Base-by-base conservation (phyloP, 805 yeast species). In the Yarrowia sp. region DNA sequence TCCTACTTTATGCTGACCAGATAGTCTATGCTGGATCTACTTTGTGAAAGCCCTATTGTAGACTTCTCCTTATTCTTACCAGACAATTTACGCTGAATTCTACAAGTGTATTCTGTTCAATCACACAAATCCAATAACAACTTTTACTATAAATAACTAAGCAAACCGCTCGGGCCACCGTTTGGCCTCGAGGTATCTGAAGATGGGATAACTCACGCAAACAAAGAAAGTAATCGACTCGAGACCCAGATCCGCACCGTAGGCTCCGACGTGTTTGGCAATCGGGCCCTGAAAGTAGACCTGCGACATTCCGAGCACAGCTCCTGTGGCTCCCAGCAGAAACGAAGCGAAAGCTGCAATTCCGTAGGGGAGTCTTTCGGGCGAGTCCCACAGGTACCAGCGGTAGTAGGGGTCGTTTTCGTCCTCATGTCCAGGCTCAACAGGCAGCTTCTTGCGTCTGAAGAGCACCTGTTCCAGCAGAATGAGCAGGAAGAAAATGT, bases 241-340 rank as follows among this genome's bases (percentile, higher is more conserved):
- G 82, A 86, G 84, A 22, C 94, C 97, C 39, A 90, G 71, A 71
- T 90, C 97, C 18, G 90, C 96, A 62, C 88, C 91, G 64, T 73
- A 72, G 6, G 79, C 84, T 19, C 96, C 96, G 14, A 87, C 75
- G 4, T 76, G 68, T 27, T 72, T 72, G 12, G 96, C 96, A 10
- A 90, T 67, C 0, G 90, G 90, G 0, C 96, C 97, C 6, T 81
- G 77, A 79, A 87, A 90, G 73, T 90, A 90, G 6, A 84, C 87
- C 72, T 90, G 97, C 24, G 88, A 80, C 97, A 90, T 90, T 6
- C 96, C 96, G 19, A 90, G 75, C 2, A 87, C 90, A 0, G 90
- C 96, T 49, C 96, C 96, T 0, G 83, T 87, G 16, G 85, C 85
- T 46, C 96, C 97, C 61, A 80, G 74, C 2, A 81, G 67, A 67